Base-by-base conservation (phyloP, 768 basidiomycete species). In the Agrocybe pediades region DNA sequence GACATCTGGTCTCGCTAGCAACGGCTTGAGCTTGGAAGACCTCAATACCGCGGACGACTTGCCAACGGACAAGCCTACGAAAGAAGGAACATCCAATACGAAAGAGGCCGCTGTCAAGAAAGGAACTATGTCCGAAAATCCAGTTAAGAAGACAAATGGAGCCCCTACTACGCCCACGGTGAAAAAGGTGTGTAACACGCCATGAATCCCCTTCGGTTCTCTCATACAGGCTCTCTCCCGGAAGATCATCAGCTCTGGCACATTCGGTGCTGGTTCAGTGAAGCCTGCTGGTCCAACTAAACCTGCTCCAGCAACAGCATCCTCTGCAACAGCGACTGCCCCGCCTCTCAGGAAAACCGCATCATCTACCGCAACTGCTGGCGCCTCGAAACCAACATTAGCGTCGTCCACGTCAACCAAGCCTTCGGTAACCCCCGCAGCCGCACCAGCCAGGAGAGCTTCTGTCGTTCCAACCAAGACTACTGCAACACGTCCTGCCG, bases 211-310 rank as follows among this genome's bases (percentile, higher is more conserved):
- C 56, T 44, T 46, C 24, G 24, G 39, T 52, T 36, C 16, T 17
- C 20, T 24, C 43, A 46, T 61, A 43, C 58, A 52, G 53, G 33
- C 15, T 46, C 15, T 45, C 39, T 36, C 46, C n/a, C 55, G 33
- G 65, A 19, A 90, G 88, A 78, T 86, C 53, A 73, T 85, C 61
- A 84, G 72, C 68, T 80, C 85, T 53, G 83, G 85, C 56, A 86
- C 86, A 57, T 85, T 86, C 74, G 82, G 84, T 58, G 61, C 80
- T 65, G 84, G 85, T 57, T 60, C 74, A 52, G 71, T 80, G 47
- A 86, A 84, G 68, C 65, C 81, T 42, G 56, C 69, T 49, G 58
- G 33, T 49, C 42, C 70, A 16, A 80, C 73, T 64, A 43, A 72
- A 23, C 57, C 74, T 15, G 61, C 74, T 26, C 71, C 75, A 40